Percentiles rank a stretch among this genome's conserved stretches.
Conservation (phyloP, 805 yeast species). For the Hanseniaspora vineae region DNA sequence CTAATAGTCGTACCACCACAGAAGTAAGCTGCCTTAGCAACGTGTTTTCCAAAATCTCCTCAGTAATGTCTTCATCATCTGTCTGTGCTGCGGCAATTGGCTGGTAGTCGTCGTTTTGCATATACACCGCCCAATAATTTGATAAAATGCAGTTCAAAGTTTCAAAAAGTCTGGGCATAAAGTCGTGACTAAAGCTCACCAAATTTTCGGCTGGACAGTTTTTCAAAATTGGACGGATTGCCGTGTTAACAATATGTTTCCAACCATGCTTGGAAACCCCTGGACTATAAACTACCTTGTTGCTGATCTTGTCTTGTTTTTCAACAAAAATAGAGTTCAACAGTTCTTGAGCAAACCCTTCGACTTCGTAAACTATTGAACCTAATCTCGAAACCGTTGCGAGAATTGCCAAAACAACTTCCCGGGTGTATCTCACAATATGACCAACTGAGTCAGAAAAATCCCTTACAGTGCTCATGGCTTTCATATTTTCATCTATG, state of each 20-base stretch:
- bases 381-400: slow-evolving; percentile 85
- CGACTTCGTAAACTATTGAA: slow-evolving; percentile 76
- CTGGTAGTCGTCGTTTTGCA: slow-evolving; percentile 28
- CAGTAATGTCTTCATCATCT: slow-evolving; percentile 77
- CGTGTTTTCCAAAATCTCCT: slow-evolving; percentile 97
- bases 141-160: slow-evolving; percentile 65
- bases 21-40: slow-evolving; percentile 86
- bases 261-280: slow-evolving; percentile 93
- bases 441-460: slow-evolving; percentile 98
- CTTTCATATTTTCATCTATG: slow-evolving; percentile 85
- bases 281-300: slow-evolving; percentile 21
- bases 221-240: slow-evolving; percentile 72
- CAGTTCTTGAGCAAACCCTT: slow-evolving; percentile 59
- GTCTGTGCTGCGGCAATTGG: slow-evolving; percentile 37
- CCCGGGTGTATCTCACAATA: slow-evolving; percentile 87
- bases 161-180: slow-evolving; percentile 62
- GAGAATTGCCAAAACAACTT: slow-evolving; percentile 81
- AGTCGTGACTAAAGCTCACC: slow-evolving; percentile 55
- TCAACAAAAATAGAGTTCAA: slow-evolving; percentile 72
- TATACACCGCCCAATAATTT: slow-evolving; percentile 50
- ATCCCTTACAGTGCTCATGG: slow-evolving; percentile 86
- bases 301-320: slow-evolving; percentile 30
- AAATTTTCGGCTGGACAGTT: slow-evolving; percentile 72
- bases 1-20: slow-evolving; percentile 72
- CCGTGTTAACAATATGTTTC: slow-evolving; percentile 91